These are phyloP conservation scores for Nemania sp. DNA, from an alignment of 2,329 filamentous ascomycete species.

Conservation along the genomic window DNA sequence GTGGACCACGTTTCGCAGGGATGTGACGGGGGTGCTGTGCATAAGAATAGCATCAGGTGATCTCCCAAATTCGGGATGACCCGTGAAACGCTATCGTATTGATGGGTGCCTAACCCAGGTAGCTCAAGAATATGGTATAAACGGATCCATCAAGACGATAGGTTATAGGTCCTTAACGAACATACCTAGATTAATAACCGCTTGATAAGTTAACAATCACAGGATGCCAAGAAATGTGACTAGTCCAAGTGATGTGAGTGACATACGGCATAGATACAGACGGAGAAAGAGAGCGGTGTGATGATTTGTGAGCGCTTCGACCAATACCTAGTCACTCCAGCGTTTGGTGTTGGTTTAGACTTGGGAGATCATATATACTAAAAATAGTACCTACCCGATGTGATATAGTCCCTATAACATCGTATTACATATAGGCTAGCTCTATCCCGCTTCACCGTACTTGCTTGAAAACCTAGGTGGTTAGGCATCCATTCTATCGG, in stretches of 20 bases:
- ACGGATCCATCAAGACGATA: neutral
- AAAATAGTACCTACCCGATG: neutral
- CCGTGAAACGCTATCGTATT: conserved; percentile 13
- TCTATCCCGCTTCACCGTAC: conserved; percentile 7
- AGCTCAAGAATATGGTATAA: conserved; percentile 10
- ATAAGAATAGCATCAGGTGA: conserved; percentile 32
- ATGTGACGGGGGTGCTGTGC: conserved; percentile 27
- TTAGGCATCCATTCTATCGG: neutral
- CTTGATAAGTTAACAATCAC: neutral
- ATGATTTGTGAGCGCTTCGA: neutral
- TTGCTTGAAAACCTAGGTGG: no score
- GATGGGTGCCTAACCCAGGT: neutral
- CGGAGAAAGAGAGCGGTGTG: conserved; percentile 23
- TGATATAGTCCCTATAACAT: neutral
- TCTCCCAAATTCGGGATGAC: conserved; percentile 16
- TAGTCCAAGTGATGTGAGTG: neutral
- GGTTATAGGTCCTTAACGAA: neutral
- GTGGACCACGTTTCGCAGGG: conserved; percentile 31
- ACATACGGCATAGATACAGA: neutral
- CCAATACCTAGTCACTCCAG: conserved; percentile 1
- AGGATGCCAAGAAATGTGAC: no score
- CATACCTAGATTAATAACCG: neutral
- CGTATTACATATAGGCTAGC: neutral
- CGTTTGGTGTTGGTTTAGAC: neutral
- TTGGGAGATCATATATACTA: conserved; percentile 3